Evolutionary conservation across 1,284 basidiomycete genomes (phyloP).

Genomic region (Ganoderma sp.): DNA sequence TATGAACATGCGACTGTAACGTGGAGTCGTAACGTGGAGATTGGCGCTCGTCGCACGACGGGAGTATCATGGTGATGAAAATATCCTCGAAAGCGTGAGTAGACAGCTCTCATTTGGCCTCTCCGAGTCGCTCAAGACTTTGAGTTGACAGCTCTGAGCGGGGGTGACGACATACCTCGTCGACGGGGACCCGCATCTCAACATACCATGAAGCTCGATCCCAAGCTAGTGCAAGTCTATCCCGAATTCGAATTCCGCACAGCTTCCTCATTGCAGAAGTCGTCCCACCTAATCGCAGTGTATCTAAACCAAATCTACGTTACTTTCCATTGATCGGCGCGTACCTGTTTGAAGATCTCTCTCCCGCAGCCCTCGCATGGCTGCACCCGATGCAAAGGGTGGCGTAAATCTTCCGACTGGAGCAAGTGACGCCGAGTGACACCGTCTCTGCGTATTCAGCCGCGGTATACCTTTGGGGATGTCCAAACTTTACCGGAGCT

Average conservation of each 20-base stretch:
- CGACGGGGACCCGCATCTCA: constrained; percentile 10
- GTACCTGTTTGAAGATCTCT: background rate
- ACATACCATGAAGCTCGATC: constrained; percentile 10
- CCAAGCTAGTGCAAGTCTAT: background rate
- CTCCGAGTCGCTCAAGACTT: background rate
- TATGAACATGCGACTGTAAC: constrained; percentile 9
- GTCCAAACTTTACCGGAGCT: background rate
- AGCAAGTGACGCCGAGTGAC: constrained; percentile 8
- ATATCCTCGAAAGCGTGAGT: constrained; percentile 2
- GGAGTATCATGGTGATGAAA: background rate
- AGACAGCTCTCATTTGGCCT: background rate
- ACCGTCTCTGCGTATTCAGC: background rate
- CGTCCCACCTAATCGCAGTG: constrained; percentile 6
- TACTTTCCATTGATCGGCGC: constrained; percentile 11
- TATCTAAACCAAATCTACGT: constrained; percentile 11
- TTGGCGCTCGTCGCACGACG: background rate
- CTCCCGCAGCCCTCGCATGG: background rate
- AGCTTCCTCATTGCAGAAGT: background rate
- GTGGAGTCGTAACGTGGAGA: constrained; percentile 5
- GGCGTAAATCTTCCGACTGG: constrained; percentile 8
- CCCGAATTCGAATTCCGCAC: background rate
- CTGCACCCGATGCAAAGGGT: background rate
- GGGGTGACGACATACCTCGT: background rate
- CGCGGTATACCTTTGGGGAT: background rate
- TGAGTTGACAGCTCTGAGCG: background rate